phyloP scores from a whole-genome alignment of 2,329 filamentous ascomycete species.

The Aotearoamyces nothofagi region DNA sequence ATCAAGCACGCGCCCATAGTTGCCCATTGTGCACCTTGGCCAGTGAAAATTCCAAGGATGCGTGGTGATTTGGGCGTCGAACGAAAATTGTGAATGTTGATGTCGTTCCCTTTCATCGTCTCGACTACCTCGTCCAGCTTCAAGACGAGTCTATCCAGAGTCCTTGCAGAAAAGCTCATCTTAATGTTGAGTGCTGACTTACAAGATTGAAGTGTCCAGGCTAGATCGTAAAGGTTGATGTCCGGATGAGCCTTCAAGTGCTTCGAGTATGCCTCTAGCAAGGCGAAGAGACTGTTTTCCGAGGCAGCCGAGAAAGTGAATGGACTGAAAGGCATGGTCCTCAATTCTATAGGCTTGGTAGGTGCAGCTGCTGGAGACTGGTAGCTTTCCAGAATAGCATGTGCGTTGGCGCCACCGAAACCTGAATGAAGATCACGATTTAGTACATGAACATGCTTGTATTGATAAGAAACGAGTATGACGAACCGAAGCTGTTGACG shows the following conservation, averaged over 20 bases:
- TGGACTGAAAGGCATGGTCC: constrained; percentile 1
- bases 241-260: constrained; percentile 2
- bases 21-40: constrained; percentile 11
- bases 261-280: constrained; percentile 1
- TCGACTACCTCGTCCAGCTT: constrained; percentile 1
- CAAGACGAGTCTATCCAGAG: neutral
- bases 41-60: constrained; percentile 8
- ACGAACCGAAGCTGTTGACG: constrained; percentile 11
- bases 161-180: neutral
- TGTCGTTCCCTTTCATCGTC: neutral
- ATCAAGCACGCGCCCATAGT: constrained; percentile 8
- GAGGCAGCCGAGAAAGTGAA: constrained; percentile 6
- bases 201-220: constrained; percentile 4
- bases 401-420: constrained; percentile 15
- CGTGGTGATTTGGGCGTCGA: neutral
- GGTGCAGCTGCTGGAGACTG: neutral
- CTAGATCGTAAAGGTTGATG: constrained; percentile 4
- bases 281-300: constrained; percentile 1
- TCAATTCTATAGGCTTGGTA: neutral
- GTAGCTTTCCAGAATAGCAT: constrained; percentile 20
- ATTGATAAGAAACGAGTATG: too few relatives aligned
- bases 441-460: neutral
- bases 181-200: constrained; percentile 1
- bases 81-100: neutral
- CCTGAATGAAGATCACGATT: constrained; percentile 7